Evolutionary conservation across 768 basidiomycete genomes (phyloP), one percentile per base, ranked within the genome.

Genomic region (Tricholoma flavovirens): DNA sequence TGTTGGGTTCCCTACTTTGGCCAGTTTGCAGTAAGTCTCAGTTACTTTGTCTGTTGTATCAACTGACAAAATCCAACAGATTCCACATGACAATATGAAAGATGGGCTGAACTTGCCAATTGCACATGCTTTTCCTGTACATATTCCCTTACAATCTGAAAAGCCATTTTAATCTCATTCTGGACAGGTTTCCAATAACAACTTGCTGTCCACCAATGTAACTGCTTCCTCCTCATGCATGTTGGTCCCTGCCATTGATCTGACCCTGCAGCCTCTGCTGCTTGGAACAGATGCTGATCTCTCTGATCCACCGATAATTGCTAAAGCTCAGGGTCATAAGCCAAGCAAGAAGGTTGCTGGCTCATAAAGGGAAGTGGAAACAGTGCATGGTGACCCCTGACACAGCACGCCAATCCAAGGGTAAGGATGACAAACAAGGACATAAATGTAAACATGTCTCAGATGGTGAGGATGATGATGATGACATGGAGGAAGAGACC

Each of bases 401-500:
- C 45, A 30, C 54, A 46, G 24, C 45, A 55, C 22, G 36, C 49
- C 21, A 21, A 45, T 32, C 45, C 22, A 40, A 52, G 45, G 43
- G 17, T 5, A 53, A 52, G 50, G 43, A 52, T 12, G 12, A 32
- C 17, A 26, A 45, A 26, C 46, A 42, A 30, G 61, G 63, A 12
- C 57, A 57, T 3, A 66, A 65, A 43, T 66, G 51, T 51, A 67
- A 67, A 48, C 59, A 62, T 19, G 64, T 69, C 50, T 45, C 56
- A 14, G 56, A 57, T 46, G 9, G 50, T 17, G 43, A 15, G 32
- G 50, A 56, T 38, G 29, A 55, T 57, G 42, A 42, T 14, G 51
- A 53, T 4, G 17, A 38, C n/a, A 38, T 42, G 12, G 10, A 51
- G 29, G 54, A 62, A 12, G 29, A 56, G 22, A 40, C 33, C 14